Conservation (phyloP, 345 rosid genomes). For the Odontarrhena argentea region DNA sequence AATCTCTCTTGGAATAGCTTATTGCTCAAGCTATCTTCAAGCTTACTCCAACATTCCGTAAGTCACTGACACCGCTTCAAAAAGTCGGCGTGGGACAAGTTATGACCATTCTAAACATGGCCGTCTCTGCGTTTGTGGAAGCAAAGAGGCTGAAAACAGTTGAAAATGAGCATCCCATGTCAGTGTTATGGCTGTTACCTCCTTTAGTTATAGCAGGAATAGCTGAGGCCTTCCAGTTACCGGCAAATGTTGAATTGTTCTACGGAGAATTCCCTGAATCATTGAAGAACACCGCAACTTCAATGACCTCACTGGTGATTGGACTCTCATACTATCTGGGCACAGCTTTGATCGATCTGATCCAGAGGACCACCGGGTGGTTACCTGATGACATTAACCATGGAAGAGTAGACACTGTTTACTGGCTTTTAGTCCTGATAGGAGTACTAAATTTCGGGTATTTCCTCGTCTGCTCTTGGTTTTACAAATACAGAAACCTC, state of each 20-base stretch:
- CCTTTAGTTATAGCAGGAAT: slow-evolving; percentile 48
- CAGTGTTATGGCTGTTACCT: slow-evolving; percentile 55
- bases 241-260: slow-evolving; percentile 46
- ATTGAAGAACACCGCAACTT: slow-evolving; percentile 48
- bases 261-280: slow-evolving; percentile 54
- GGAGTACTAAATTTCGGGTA: slow-evolving; percentile 49
- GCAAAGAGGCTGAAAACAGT: slow-evolving; percentile 43
- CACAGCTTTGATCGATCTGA: slow-evolving; percentile 42
- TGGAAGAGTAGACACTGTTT: slow-evolving; percentile 53
- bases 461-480: slow-evolving; percentile 42
- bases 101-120: slow-evolving; percentile 44
- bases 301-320: slow-evolving; percentile 46
- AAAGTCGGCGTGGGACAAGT: slow-evolving; percentile 54
- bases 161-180: slow-evolving; percentile 42
- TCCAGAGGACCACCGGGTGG: slow-evolving; percentile 48
- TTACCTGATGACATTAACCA: slow-evolving; percentile 51
- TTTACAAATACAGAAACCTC: slow-evolving; percentile 34
- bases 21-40: too few species aligned
- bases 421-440: slow-evolving; percentile 44
- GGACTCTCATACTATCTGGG: slow-evolving; percentile 49
- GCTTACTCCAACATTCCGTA: too few species aligned
- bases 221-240: slow-evolving; percentile 56
- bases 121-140: slow-evolving; percentile 46
- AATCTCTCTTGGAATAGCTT: too few species aligned
- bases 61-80: slow-evolving; percentile 38